Percentiles rank a stretch among this genome's conserved stretches.
These are phyloP conservation scores for Umbelopsis sp. DNA, from an alignment of 371 early-diverging fungal species.

Conservation along the genomic window DNA sequence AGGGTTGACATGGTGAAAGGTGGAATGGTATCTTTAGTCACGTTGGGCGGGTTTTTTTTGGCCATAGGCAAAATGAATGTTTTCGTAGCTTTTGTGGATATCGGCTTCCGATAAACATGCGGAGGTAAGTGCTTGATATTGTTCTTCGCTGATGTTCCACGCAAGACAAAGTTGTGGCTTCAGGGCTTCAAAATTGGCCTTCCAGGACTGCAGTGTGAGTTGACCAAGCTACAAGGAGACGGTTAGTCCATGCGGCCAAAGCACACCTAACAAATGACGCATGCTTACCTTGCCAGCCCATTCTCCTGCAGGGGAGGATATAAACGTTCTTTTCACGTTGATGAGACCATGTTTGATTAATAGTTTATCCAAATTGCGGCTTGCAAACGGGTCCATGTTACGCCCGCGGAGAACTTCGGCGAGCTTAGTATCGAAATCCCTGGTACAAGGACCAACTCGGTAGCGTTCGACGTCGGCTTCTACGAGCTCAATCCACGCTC, in stretches of 20 bases:
- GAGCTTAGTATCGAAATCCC: conserved; percentile 34
- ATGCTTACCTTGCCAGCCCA: conserved; percentile 54
- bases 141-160: conserved; percentile 29
- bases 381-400: conserved; percentile 39
- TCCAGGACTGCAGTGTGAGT: conserved; percentile 51
- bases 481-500: conserved; percentile 49
- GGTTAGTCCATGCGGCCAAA: background rate
- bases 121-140: conserved; percentile 35
- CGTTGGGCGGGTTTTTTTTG: conserved; percentile 34
- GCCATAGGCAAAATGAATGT: conserved; percentile 54
- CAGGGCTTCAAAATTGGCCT: conserved; percentile 45
- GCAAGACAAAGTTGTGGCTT: conserved; percentile 37
- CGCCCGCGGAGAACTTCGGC: conserved; percentile 31
- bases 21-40: background rate
- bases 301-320: conserved; percentile 56
- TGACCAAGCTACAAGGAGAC: conserved; percentile 39
- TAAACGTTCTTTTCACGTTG: conserved; percentile 35
- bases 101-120: conserved; percentile 49
- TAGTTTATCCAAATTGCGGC: conserved; percentile 31
- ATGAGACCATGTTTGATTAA: conserved; percentile 28
- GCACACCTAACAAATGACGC: background rate
- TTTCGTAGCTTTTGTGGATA: conserved; percentile 54
- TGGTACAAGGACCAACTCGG: conserved; percentile 44
- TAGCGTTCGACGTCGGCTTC: conserved; percentile 45
- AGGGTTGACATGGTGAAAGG: too few species aligned